Base-by-base conservation (phyloP, 805 yeast species). In the Saturnispora mendoncae region DNA sequence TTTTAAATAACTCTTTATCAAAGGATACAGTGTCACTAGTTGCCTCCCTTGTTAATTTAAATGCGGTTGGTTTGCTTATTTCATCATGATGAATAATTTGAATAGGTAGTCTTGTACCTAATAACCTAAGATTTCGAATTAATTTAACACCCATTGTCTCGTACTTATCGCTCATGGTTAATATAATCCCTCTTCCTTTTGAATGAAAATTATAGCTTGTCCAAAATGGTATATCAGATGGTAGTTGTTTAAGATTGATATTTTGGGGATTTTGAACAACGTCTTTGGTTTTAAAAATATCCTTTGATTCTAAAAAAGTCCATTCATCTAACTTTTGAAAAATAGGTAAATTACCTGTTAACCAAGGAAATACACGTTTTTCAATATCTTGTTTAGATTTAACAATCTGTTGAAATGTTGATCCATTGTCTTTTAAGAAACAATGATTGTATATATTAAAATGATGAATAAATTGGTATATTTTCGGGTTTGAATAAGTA, bases 181-280 rank as follows among this genome's bases (percentile, higher is more conserved):
- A 51, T 3, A 73, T 79, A 8, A 76, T 68, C 1, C 84, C 84
- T 41, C 57, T 58, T 3, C 75, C 76, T 26, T 64, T 62, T 32
- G 63, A 45, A 8, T 38, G 23, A 2, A 46, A 39, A 40, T 45
- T 53, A 39, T 48, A 55, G 9, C 43, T 39, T 7, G 40, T 24
- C 46, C 57, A 50, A 36, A 46, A 55, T 6, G 60, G 54, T 10
- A 28, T 31, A n/a, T 36, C 34, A 26, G 15, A 10, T 8, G 7
- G 4, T n/a, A 13, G 20, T 20, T 19, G 23, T 14, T 34, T 31
- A 15, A 12, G 7, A 21, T 13, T 8, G 3, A 19, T 29, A 28
- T 34, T n/a, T n/a, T n/a, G n/a, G n/a, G n/a, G n/a, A n/a, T n/a
- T n/a, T n/a, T n/a, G n/a, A n/a, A n/a, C n/a, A n/a, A n/a, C n/a